Percentiles rank a stretch among this genome's conserved stretches.
Evolutionary conservation across 345 rosid genomes (phyloP).

Genomic region (Salix purpurea): DNA sequence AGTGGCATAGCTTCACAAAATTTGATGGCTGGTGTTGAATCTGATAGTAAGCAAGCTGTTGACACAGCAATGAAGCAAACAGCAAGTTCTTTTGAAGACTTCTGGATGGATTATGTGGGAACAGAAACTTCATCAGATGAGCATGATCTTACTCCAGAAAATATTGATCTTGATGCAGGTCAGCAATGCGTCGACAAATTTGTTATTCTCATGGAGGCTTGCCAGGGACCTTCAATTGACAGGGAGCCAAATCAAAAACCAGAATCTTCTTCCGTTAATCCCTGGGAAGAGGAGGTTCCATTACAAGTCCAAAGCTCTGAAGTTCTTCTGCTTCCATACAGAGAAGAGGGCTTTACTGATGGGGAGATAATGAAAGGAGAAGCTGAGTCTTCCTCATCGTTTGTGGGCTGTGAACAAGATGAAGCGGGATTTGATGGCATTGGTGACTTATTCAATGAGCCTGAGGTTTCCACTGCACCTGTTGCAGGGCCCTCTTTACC

Average conservation of each 20-base stretch:
- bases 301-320: conserved; percentile 55
- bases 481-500: conserved; percentile 52
- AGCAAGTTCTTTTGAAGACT: conserved; percentile 21
- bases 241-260: conserved; percentile 35
- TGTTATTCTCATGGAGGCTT: conserved; percentile 29
- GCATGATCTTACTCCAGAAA: conserved; percentile 33
- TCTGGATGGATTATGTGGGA: conserved; percentile 50
- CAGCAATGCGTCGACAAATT: conserved; percentile 20
- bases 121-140: conserved; percentile 37
- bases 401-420: conserved; percentile 43
- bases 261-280: conserved; percentile 47
- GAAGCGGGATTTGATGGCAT: conserved; percentile 70
- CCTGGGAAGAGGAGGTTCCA: conserved; percentile 69
- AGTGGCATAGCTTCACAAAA: conserved; percentile 29
- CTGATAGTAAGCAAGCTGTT: conserved; percentile 31
- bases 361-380: conserved; percentile 34
- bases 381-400: conserved; percentile 51
- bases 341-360: conserved; percentile 43
- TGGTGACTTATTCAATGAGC: conserved; percentile 89
- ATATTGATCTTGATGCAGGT: conserved; percentile 24
- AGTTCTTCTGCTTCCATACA: conserved; percentile 71
- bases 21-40: conserved; percentile 18
- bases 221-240: conserved; percentile 21
- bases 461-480: conserved; percentile 55
- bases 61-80: conserved; percentile 29